A percentile compares a stretch with the other conserved stretches of the same genome.
These are phyloP conservation scores for Lentinus polychrous DNA, from an alignment of 1,284 basidiomycete species.

Conservation along the genomic window DNA sequence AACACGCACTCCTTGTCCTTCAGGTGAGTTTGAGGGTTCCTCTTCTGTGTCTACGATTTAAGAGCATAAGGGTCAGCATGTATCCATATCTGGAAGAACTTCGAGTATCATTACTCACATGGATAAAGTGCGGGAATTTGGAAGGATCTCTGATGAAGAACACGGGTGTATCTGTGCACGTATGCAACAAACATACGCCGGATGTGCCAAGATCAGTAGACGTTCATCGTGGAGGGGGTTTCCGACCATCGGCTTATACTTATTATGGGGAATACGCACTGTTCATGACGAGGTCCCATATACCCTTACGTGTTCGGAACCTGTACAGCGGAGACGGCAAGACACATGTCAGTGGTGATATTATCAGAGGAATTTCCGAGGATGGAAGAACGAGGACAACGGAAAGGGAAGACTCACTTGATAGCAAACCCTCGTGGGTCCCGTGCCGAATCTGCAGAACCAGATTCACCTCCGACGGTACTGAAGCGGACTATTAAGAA, in stretches of 20 bases:
- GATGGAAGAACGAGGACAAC: not conserved
- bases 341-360: not conserved
- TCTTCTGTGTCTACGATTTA: conserved; percentile 71
- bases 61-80: not conserved
- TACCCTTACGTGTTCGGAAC: conserved; percentile 15
- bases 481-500: conserved; percentile 67
- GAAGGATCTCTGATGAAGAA: conserved; percentile 83
- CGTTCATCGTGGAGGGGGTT: not conserved
- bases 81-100: not conserved
- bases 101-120: conserved; percentile 29
- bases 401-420: conserved; percentile 13
- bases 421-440: conserved; percentile 66
- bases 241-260: conserved; percentile 11
- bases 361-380: not conserved
- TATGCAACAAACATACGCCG: not conserved
- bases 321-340: conserved; percentile 9
- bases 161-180: conserved; percentile 61
- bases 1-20: conserved; percentile 44
- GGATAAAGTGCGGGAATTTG: conserved; percentile 87
- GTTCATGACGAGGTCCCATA: conserved; percentile 14
- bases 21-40: conserved; percentile 83
- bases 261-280: conserved; percentile 70
- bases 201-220: not conserved
- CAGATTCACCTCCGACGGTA: conserved; percentile 83
- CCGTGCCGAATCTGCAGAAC: conserved; percentile 83